Evolutionary conservation across 169 alveolate genomes (phyloP).

Genomic region (Plasmodium billcollinsi): DNA sequence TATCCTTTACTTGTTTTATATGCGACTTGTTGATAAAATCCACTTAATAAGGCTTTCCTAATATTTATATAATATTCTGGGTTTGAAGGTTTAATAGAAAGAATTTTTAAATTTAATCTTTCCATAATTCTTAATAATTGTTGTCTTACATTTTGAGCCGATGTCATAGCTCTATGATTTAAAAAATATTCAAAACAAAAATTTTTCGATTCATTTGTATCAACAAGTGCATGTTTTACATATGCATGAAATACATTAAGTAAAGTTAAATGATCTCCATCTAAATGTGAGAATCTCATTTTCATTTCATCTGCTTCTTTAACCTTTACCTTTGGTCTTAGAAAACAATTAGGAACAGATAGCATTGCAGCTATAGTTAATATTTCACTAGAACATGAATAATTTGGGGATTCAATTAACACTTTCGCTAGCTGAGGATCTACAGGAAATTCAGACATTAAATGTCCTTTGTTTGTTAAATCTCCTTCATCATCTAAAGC

Average conservation of each 20-base stretch:
- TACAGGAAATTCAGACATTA: slow-evolving; percentile 98
- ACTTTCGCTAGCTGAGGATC: slow-evolving; percentile 98
- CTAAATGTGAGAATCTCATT: slow-evolving; percentile 94
- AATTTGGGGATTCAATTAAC: slow-evolving; percentile 90
- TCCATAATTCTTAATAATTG: slow-evolving; percentile 90
- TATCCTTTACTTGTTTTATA: slow-evolving; percentile 92
- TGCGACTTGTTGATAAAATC: slow-evolving; percentile 96
- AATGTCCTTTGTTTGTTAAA: slow-evolving; percentile 95
- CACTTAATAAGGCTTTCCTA: slow-evolving; percentile 85
- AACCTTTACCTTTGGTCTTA: slow-evolving; percentile 93
- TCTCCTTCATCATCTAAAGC: slow-evolving; percentile 99
- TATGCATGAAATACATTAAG: slow-evolving; percentile 88
- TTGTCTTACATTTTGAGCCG: slow-evolving; percentile 93
- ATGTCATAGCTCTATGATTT: slow-evolving; percentile 92
- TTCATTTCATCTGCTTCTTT: slow-evolving; percentile 95
- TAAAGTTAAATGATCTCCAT: slow-evolving; percentile 98
- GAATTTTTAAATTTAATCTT: slow-evolving; percentile 84
- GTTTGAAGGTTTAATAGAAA: slow-evolving; percentile 45
- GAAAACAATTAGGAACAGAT: slow-evolving; percentile 94
- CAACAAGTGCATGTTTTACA: slow-evolving; percentile 37
- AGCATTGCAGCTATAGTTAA: slow-evolving; percentile 94
- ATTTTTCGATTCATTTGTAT: slow-evolving; percentile 86
- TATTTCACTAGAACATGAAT: slow-evolving; percentile 92
- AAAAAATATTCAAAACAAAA: slow-evolving; percentile 93
- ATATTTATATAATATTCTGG: slow-evolving; percentile 54